Evolutionary conservation across 2,329 filamentous ascomycete genomes (phyloP), one percentile per base, ranked within the genome.

Genomic region (Echinosphaeria canescens): DNA sequence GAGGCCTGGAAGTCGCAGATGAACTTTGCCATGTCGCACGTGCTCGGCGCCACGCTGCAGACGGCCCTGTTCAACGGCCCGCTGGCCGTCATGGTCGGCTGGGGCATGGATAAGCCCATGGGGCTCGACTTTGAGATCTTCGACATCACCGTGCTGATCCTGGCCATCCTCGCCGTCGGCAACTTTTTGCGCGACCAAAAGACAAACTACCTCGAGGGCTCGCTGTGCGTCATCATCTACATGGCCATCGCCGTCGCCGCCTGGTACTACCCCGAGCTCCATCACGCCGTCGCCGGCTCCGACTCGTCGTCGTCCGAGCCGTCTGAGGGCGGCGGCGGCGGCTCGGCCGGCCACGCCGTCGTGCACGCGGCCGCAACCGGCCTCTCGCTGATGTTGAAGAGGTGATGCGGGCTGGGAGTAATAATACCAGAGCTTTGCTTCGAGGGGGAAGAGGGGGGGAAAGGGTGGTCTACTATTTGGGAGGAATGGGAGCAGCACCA

Each of bases 1-100:
- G 80, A 90, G 56, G 80, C 80, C 14, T 85, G 70, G 59, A 75
- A 80, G 38, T 68, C 78, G 42, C 70, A 75, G 43, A 81, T 84
- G 59, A 88, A 88, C 51, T 73, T 84, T 47, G 79, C 80, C 0
- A 59, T 88, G 15, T 75, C 78, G 24, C 81, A 92, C 44, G 78
- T 88, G 28, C 67, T 92, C 23, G 81, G 80, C 25, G 73, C 81
- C 3, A 85, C 78, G 1, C 74, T 92, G 31, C 84, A 92, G 49
- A 93, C 84, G 0, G 80, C 82, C 1, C 62, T 92, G 17, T 69
- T 92, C 42, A 92, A 90, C 43, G 80, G 73, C 0, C 82, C 84
- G 0, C 60, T 92, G 4, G 71, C 80, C 6, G 69, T 91, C 18
- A 59, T 92, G 20, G 74, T 90, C 26, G 79, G 75, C 24, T 93